These are phyloP conservation scores for Populus simonii DNA, from an alignment of 345 rosid species.

Conservation along the genomic window DNA sequence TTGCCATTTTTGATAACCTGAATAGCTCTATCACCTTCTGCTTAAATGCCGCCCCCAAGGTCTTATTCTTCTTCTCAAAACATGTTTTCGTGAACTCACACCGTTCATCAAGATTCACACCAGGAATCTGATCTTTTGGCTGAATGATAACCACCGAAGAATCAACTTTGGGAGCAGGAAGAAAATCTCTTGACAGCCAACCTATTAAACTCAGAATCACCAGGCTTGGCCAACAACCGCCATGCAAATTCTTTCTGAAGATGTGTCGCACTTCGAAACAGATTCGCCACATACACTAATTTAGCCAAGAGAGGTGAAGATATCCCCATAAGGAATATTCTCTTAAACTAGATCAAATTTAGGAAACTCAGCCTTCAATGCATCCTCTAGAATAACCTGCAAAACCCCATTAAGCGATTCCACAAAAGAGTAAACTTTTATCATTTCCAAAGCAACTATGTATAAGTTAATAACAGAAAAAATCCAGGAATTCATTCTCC, in stretches of 20 bases:
- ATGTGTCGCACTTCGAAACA: constrained; percentile 70
- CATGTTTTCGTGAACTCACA: constrained; percentile 72
- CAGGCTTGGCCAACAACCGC: constrained; percentile 73
- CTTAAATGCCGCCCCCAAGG: constrained; percentile 80
- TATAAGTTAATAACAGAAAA: neutral
- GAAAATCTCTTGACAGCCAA: constrained; percentile 83
- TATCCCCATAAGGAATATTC: constrained; percentile 74
- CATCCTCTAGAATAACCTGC: constrained; percentile 74
- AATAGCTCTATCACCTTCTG: constrained; percentile 74
- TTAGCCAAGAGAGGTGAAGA: constrained; percentile 80
- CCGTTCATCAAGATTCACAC: constrained; percentile 70
- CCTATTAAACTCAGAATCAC: constrained; percentile 79
- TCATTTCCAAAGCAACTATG: neutral
- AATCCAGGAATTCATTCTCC: neutral
- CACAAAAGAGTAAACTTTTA: neutral
- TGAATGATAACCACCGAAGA: constrained; percentile 74
- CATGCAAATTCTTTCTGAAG: constrained; percentile 92
- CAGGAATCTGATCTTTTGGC: constrained; percentile 60
- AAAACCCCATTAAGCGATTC: constrained; percentile 10
- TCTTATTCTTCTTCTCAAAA: constrained; percentile 81
- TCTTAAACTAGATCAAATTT: constrained; percentile 75
- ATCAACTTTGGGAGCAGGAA: constrained; percentile 85
- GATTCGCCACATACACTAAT: constrained; percentile 59
- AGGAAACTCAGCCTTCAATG: constrained; percentile 70
- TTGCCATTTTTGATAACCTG: constrained; percentile 30